Evolutionary conservation across 352 stramenopile genomes (phyloP).

Genomic region (Phytopythium chamaehyphon): DNA sequence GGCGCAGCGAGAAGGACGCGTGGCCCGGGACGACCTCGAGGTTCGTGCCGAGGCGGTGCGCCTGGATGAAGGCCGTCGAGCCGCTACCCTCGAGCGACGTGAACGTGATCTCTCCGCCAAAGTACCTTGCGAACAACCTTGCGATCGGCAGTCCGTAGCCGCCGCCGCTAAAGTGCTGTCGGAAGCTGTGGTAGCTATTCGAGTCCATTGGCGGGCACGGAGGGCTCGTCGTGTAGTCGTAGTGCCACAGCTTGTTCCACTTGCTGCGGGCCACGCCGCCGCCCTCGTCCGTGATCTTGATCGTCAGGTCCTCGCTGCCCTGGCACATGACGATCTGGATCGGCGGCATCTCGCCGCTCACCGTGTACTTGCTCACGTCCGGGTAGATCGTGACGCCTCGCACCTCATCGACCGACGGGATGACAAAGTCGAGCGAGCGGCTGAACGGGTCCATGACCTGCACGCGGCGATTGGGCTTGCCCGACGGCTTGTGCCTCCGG

Average conservation of each 20-base stretch:
- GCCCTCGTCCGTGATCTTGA: constrained; percentile 98
- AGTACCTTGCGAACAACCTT: constrained; percentile 96
- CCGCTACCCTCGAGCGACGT: constrained; percentile 98
- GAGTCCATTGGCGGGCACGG: constrained; percentile 47
- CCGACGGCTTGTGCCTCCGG: constrained; percentile 28
- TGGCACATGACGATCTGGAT: constrained; percentile 98
- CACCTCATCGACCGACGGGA: constrained; percentile 65
- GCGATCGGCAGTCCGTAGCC: constrained; percentile 94
- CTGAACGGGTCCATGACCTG: constrained; percentile 70
- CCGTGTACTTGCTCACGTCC: constrained; percentile 68
- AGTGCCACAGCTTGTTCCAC: constrained; percentile 97
- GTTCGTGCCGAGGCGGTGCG: constrained; percentile 68
- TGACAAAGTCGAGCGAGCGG: constrained; percentile 62
- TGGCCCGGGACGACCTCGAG: constrained; percentile 73
- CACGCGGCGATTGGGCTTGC: constrained; percentile 42
- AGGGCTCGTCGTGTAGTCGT: constrained; percentile 97
- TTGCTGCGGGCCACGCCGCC: constrained; percentile 96
- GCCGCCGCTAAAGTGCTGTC: constrained; percentile 90
- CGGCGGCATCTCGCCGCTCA: constrained; percentile 68
- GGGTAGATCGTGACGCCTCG: constrained; percentile 72
- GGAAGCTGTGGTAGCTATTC: constrained; percentile 73
- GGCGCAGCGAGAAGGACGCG: constrained; percentile 27
- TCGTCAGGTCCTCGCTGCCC: constrained; percentile 93
- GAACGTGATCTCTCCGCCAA: constrained; percentile 97
- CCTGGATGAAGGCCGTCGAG: constrained; percentile 90